Base-by-base conservation (phyloP, 2,329 filamentous ascomycete species). In the Aspergillus novoparasiticus region DNA sequence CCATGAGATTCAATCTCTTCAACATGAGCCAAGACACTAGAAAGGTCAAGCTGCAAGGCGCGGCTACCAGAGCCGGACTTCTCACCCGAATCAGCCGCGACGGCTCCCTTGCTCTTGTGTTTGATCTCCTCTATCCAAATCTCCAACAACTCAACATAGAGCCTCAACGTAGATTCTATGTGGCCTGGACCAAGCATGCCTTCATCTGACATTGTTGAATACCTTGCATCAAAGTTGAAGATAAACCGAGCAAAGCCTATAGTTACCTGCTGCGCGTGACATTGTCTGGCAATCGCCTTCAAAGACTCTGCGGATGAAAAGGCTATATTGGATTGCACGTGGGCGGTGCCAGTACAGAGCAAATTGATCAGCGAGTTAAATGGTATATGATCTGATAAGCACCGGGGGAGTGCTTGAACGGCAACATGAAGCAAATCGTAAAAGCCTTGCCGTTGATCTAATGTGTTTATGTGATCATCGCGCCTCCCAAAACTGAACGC, bases 61-160 rank as follows among this genome's bases (percentile, higher is more conserved):
- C 92, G 85, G 68, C 87, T 92, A 45, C 91, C 91, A n/a, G 85
- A 79, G 12, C 81, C 81, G 46, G 82, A 84, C 23, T 87, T 85
- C 54, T 94, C 91, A 8, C 84, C 80, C 3, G 85, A 82, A 34
- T 92, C 89, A 41, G 39, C 39, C 1, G 86, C 82, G 6, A 87
- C 85, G 9, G 88, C 90, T 64, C 93, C 91, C 68, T 88, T 90
- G 2, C 89, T 91, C 73, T 95, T 97, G 66, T 91, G 89, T 73
- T 91, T 91, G 66, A 99, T 96, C 73, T 98, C 94, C 66, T 97
- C 94, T 58, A 97, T 96, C 96, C 96, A 99, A 45, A 99, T 97
- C 66, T 94, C 89, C 14, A 99, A 83, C 6, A 99, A 81, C 77
- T 99, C 94, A 32, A 98, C 92, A 72, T 99, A 99, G 12, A 99